A percentile compares a stretch with the other conserved stretches of the same genome.
phyloP scores from a whole-genome alignment of 768 basidiomycete species.

The Saitozyma sp. region DNA sequence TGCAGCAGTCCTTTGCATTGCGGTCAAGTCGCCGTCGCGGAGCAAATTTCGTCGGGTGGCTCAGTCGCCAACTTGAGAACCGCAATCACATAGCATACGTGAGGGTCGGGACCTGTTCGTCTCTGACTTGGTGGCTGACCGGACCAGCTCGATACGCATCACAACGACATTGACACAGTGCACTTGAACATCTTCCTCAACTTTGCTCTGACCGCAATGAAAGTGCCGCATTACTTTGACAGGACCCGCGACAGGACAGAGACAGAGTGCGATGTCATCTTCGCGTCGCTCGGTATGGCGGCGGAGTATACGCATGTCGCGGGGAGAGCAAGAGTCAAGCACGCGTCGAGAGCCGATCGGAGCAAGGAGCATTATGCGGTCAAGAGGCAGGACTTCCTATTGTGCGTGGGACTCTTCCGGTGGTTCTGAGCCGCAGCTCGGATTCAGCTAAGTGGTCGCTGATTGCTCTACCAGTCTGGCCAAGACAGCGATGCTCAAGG shows the following conservation, averaged over 20 bases:
- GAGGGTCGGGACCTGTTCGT: slow-evolving; percentile 6
- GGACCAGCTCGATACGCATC: slow-evolving; percentile 61
- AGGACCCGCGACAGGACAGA: background rate
- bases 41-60: slow-evolving; percentile 39
- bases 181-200: slow-evolving; percentile 85
- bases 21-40: slow-evolving; percentile 27
- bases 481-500: slow-evolving; percentile 20
- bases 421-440: background rate
- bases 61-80: slow-evolving; percentile 60
- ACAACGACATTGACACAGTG: slow-evolving; percentile 66
- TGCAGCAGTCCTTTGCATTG: slow-evolving; percentile 36
- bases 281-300: slow-evolving; percentile 19
- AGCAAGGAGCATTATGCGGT: slow-evolving; percentile 22
- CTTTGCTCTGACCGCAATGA: slow-evolving; percentile 77
- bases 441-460: background rate
- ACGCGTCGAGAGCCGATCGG: slow-evolving; percentile 18
- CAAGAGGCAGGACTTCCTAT: slow-evolving; percentile 24
- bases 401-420: slow-evolving; percentile 21
- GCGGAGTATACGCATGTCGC: slow-evolving; percentile 38
- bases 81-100: slow-evolving; percentile 75
- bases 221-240: slow-evolving; percentile 77
- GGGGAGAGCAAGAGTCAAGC: slow-evolving; percentile 35
- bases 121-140: background rate
- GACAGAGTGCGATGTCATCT: background rate
- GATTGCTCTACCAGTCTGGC: slow-evolving; percentile 26